Evolutionary conservation across 306 rosid genomes (phyloP).

Genomic region (Lathyrus sativus): DNA sequence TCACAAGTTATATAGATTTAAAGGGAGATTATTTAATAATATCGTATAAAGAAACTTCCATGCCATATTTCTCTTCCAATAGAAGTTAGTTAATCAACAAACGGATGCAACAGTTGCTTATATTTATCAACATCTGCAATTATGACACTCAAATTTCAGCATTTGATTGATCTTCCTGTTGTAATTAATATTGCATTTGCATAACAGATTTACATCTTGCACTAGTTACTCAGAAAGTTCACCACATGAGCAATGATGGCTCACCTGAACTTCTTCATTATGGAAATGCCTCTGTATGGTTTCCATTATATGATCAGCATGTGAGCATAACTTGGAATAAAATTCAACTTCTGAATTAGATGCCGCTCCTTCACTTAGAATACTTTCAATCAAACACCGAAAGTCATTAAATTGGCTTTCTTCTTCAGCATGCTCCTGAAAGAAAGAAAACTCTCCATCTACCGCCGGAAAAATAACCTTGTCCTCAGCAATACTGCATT

Average conservation of each 20-base stretch:
- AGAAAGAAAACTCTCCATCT: conserved; percentile 87
- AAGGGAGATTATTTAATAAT: conserved; percentile 15
- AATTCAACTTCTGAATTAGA: conserved; percentile 86
- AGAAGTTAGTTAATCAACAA: conserved; percentile 25
- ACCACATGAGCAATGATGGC: conserved; percentile 38
- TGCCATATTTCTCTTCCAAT: conserved; percentile 11
- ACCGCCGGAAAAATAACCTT: conserved; percentile 95
- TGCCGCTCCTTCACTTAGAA: conserved; percentile 85
- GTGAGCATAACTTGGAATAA: conserved; percentile 81
- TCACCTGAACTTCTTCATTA: conserved; percentile 95
- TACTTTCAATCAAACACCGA: conserved; percentile 84
- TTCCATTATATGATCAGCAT: conserved; percentile 96
- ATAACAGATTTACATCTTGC: conserved; percentile 16
- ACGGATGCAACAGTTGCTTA: conserved; percentile 12
- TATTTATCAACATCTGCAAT: conserved; percentile 39
- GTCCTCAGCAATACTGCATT: conserved; percentile 98
- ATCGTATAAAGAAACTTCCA: conserved; percentile 33
- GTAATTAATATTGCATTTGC: conserved; percentile 29
- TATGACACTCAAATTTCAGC: conserved; percentile 31
- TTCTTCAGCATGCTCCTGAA: conserved; percentile 95
- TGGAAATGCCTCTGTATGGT: conserved; percentile 84
- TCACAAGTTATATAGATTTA: conserved; percentile 32
- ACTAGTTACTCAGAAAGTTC: conserved; percentile 31
- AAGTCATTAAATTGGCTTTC: conserved; percentile 96
- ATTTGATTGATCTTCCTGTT: conserved; percentile 16